Base-by-base conservation (phyloP, 1,284 basidiomycete species). In the Puccinia polysora region DNA sequence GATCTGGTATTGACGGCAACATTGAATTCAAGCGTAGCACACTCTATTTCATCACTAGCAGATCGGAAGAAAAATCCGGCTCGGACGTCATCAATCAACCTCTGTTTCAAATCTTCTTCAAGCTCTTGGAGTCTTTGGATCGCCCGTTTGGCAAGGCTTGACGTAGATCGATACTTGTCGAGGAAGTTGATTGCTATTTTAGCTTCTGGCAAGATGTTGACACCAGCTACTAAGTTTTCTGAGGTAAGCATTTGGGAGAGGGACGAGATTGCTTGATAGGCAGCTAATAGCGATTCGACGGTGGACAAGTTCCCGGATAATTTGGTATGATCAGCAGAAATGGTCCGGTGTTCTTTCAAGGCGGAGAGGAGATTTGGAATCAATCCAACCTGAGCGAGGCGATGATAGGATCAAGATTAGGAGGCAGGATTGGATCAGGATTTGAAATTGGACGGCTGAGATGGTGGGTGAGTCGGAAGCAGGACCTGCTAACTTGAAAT, bases 51-150 rank as follows among this genome's bases (percentile, higher is more conserved):
- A 25, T 40, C 23, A 2, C 32, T n/a, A 18, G 14, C 25, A 59
- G 36, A 14, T 23, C 52, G 45, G 28, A 71, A 30, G 36, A 20
- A 32, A 23, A 64, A 18, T 49, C 49, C 36, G 18, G 49, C 34
- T 43, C 59, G 62, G 58, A 71, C 58, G n/a, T 49, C 34, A 63
- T 71, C 68, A 40, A 71, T 63, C 6, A 71, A 28, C 18, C 68
- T 30, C 55, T 71, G 68, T 52, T 71, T 71, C 15, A 71, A 28
- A 40, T 71, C 68, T 71, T 71, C 68, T 55, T 71, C 68, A n/a
- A 62, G 55, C 23, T 71, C 58, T 43, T 71, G 59, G 36, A 63
- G 52, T 47, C 56, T 43, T 25, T 43, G 45, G 2, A 63, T 20
- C 12, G 68, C 68, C 45, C 68, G 58, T 45, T 71, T 71, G 18